These are phyloP conservation scores for Solanum hybrid DNA, from an alignment of 305 asterid genomes.

Conservation along the genomic window DNA sequence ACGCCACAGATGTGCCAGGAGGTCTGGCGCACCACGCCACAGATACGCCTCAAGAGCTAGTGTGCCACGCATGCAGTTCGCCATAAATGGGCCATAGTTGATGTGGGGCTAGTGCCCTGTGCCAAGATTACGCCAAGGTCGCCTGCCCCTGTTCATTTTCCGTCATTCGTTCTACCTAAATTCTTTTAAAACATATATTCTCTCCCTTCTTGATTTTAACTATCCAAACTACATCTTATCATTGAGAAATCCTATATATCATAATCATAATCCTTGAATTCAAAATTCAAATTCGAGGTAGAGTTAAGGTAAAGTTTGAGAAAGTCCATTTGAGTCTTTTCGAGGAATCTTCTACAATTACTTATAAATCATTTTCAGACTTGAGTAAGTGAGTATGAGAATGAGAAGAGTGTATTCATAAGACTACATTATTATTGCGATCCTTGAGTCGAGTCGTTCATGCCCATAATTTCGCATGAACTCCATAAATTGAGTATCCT, in stretches of 20 bases:
- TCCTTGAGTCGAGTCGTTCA: too few species aligned
- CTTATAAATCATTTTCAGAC: not conserved
- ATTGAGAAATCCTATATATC: too few species aligned
- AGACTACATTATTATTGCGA: too few species aligned
- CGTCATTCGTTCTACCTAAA: too few species aligned
- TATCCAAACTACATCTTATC: not conserved
- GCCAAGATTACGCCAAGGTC: not conserved
- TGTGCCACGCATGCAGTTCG: not conserved
- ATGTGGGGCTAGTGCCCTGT: not conserved
- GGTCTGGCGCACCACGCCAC: not conserved
- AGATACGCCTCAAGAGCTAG: not conserved
- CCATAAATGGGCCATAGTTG: not conserved
- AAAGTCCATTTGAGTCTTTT: not conserved
- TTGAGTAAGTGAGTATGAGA: not conserved
- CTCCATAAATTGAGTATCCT: too few species aligned
- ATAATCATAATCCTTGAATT: not conserved
- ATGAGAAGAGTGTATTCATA: not conserved
- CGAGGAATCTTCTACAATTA: not conserved
- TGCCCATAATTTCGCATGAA: too few species aligned
- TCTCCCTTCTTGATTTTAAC: not conserved
- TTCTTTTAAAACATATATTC: not conserved
- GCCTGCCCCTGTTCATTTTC: not conserved
- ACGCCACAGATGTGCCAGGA: not conserved
- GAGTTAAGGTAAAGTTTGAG: not conserved
- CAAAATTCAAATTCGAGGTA: not conserved